Evolutionary conservation across 106 monocot genomes (phyloP).

Genomic region (Acanthochlamys bracteata): DNA sequence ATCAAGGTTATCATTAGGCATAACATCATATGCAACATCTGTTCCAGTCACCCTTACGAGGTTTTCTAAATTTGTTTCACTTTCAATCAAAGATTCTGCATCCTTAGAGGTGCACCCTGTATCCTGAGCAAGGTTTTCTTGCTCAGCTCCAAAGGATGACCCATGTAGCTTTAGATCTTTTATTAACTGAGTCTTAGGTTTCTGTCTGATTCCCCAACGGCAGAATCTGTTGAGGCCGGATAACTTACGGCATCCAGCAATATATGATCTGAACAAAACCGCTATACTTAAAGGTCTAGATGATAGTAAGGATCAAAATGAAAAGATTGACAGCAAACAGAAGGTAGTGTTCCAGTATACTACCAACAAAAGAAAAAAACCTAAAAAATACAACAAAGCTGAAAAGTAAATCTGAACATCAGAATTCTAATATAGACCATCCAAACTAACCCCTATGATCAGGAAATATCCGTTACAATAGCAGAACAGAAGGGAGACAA

Average conservation of each 20-base stretch:
- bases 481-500: no score
- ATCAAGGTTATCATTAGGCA: neutral
- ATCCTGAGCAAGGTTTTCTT: slow-evolving; percentile 15
- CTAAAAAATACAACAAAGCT: no score
- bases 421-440: no score
- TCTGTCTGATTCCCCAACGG: slow-evolving; percentile 65
- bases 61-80: slow-evolving; percentile 14
- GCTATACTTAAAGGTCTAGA: no score
- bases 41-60: slow-evolving; percentile 25
- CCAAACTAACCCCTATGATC: no score
- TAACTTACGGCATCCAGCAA: slow-evolving; percentile 42
- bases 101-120: slow-evolving; percentile 10
- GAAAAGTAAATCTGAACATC: no score
- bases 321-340: no score
- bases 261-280: slow-evolving; percentile 36
- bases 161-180: slow-evolving; percentile 73
- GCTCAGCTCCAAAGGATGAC: slow-evolving; percentile 10
- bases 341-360: no score
- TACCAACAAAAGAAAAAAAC: no score
- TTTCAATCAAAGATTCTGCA: no score
- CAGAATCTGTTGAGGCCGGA: slow-evolving; percentile 16
- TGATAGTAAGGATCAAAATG: no score
- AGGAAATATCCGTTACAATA: no score
- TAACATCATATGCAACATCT: slow-evolving; percentile 8
- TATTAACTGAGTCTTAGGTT: slow-evolving; percentile 48